Evolutionary conservation across 208 protist species (phyloP).

Genomic region (Crithidia bombi): DNA sequence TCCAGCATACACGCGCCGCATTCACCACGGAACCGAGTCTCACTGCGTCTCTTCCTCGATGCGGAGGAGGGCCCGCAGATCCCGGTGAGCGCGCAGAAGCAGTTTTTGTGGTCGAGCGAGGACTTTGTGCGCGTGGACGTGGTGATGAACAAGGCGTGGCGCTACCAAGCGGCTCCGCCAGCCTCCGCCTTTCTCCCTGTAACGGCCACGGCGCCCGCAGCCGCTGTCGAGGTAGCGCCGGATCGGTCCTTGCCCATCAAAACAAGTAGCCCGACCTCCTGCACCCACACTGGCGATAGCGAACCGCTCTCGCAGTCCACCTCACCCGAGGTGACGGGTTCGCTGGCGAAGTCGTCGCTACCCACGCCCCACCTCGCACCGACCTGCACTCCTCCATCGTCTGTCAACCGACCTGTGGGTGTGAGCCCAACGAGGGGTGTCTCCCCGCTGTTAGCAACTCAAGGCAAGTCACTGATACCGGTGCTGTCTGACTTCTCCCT

Average conservation of each 20-base stretch:
- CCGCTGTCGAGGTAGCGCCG: neutral
- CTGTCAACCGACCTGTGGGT: neutral
- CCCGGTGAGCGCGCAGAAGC: constrained; percentile 10
- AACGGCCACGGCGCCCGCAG: neutral
- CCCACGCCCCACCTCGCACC: constrained; percentile 36
- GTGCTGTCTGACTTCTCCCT: constrained; percentile 26
- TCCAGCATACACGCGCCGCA: constrained; percentile 16
- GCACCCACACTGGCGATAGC: constrained; percentile 17
- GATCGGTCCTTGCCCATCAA: constrained; percentile 31
- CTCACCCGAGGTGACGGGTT: constrained; percentile 26
- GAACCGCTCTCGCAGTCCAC: constrained; percentile 16
- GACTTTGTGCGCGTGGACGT: constrained; percentile 47
- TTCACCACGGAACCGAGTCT: constrained; percentile 25
- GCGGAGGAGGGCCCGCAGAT: constrained; percentile 32
- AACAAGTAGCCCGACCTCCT: constrained; percentile 18
- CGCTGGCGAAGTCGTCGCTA: constrained; percentile 36
- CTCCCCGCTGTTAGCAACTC: constrained; percentile 9
- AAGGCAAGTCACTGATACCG: constrained; percentile 19
- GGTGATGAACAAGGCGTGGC: constrained; percentile 35
- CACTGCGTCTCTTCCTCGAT: constrained; percentile 22
- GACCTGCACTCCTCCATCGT: constrained; percentile 6
- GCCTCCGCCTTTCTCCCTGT: neutral
- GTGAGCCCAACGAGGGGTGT: constrained; percentile 18
- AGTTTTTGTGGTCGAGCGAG: constrained; percentile 34
- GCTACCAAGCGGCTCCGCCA: constrained; percentile 22